Conservation (phyloP, 176 grass and related monocot genomes). For the Raddia distichophylla region DNA sequence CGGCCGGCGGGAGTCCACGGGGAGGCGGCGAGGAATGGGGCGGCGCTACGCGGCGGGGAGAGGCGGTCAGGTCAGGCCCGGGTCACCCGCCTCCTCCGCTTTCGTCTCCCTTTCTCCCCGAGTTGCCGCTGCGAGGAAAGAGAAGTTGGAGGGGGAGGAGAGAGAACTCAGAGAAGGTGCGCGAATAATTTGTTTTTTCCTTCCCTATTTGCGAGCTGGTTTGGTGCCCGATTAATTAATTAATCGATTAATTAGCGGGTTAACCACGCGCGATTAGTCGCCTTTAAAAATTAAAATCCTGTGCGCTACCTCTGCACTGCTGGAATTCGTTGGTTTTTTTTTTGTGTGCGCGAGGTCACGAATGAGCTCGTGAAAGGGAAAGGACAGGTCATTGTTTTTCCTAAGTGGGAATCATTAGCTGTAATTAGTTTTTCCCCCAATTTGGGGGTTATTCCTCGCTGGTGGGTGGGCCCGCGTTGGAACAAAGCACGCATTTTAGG, state of each 20-base stretch:
- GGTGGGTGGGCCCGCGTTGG: neutral
- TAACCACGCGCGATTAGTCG: conserved; percentile 7
- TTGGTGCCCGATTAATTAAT: conserved; percentile 1
- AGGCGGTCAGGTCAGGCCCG: conserved; percentile 13
- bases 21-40: conserved; percentile 23
- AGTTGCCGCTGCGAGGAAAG: conserved; percentile 20
- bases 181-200: neutral
- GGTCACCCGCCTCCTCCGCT: conserved; percentile 35
- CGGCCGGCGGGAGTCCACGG: conserved; percentile 25
- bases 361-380: neutral
- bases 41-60: neutral
- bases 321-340: neutral
- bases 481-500: neutral
- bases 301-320: neutral
- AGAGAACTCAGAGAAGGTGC: neutral
- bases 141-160: neutral
- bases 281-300: neutral
- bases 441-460: no score
- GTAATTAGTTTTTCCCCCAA: neutral
- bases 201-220: neutral
- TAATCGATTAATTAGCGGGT: neutral
- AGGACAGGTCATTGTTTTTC: neutral
- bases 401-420: neutral
- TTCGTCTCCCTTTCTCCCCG: conserved; percentile 33
- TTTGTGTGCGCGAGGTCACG: no score